A percentile compares a stretch with the other conserved stretches of the same genome.
Evolutionary conservation across 2,329 filamentous ascomycete species (phyloP).

Genomic region (Fusarium sp.): DNA sequence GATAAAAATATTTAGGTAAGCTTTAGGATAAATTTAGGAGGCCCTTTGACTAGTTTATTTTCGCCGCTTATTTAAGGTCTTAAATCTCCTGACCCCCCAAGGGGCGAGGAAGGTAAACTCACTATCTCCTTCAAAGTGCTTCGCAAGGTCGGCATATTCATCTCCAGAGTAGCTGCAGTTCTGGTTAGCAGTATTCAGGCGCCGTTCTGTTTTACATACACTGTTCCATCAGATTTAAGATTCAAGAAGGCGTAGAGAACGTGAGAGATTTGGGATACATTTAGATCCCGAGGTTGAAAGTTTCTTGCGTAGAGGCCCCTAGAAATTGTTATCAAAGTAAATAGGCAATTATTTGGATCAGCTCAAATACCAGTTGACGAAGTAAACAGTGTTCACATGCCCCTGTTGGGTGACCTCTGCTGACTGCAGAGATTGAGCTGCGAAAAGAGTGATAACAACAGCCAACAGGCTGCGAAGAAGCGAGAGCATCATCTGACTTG

Average conservation of each 20-base stretch:
- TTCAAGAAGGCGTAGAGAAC: slow-evolving; percentile 88
- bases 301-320: slow-evolving; percentile 32
- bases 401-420: slow-evolving; percentile 38
- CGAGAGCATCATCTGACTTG: slow-evolving; percentile 42
- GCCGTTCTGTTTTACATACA: slow-evolving; percentile 59
- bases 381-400: slow-evolving; percentile 34
- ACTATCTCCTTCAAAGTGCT: slow-evolving; percentile 74
- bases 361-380: slow-evolving; percentile 26
- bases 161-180: slow-evolving; percentile 70
- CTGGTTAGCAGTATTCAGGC: background rate
- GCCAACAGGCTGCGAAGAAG: slow-evolving; percentile 46
- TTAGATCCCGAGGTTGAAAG: slow-evolving; percentile 48
- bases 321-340: slow-evolving; percentile 50
- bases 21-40: no score
- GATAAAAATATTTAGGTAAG: no score
- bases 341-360: slow-evolving; percentile 54
- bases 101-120: slow-evolving; percentile 14
- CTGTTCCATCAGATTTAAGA: slow-evolving; percentile 76
- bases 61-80: no score
- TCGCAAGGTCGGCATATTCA: slow-evolving; percentile 76
- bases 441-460: slow-evolving; percentile 45
- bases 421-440: slow-evolving; percentile 7
- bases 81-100: no score
- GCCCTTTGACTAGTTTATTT: no score
- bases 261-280: slow-evolving; percentile 73